Evolutionary conservation across 345 rosid genomes (phyloP), one percentile per base, ranked within the genome.

Genomic region (Kandelia obovata): DNA sequence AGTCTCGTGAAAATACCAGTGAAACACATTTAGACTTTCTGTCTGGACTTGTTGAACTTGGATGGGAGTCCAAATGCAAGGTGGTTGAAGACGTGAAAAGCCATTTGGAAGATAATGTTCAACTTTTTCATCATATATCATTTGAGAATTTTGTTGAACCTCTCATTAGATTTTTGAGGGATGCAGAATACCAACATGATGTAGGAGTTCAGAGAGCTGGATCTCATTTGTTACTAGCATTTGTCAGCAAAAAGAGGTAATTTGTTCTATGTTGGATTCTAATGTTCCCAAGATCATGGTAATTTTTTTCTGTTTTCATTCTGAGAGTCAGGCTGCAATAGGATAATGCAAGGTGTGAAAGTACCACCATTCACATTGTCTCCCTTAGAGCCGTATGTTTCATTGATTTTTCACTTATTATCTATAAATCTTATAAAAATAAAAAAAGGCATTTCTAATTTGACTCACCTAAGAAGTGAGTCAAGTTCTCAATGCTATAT

Each of bases 1-100:
- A 62, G 64, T 62, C 81, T 31, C 59, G 63, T 77, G 68, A 57
- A 35, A 70, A 64, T 63, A 30, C 58, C 34, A 64, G 28, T 37
- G 77, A 83, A 70, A 61, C 52, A 30, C 80, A 76, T 64, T 68
- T 84, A 23, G 75, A 79, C 47, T 68, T 79, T 37, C 67, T 91
- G 39, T 74, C 78, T 69, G 76, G 72, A 68, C 90, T 89, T 58
- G 32, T 63, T 0, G 79, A 80, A 51, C 87, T 82, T 78, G 75
- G 78, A 11, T 87, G 89, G 95, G 89, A 83, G 64, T 75, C 71
- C 17, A 89, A 88, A 76, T 78, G 82, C 75, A 82, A 81, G 68
- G 43, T 80, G 64, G 72, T 91, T 37, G 85, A 87, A 81, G 84
- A 84, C 62, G 77, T 84, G 55, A 81, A 71, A 71, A 78, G 53